Conservation (phyloP, 805 yeast species). For the Myxozyma neotropica region DNA sequence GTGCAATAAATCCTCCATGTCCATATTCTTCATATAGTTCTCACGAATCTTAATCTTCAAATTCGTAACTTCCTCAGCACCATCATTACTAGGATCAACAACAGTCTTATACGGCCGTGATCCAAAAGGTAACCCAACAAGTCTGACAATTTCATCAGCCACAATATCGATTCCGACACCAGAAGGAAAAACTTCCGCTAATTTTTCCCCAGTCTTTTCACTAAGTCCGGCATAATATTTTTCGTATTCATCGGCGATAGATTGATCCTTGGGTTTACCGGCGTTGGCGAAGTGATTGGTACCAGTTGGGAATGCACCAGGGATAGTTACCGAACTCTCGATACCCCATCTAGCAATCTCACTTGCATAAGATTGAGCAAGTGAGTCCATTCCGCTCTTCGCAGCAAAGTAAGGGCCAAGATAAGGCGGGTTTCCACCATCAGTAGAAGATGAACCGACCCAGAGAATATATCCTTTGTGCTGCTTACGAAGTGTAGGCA, state of each 20-base stretch:
- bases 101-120: slow-evolving; percentile 11
- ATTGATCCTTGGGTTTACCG: slow-evolving; percentile 5
- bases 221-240: slow-evolving; percentile 8
- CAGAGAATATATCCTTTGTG: slow-evolving; percentile 6
- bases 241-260: slow-evolving; percentile 12
- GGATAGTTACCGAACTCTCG: slow-evolving; percentile 5
- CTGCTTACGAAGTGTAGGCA: slow-evolving; percentile 10
- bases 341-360: slow-evolving; percentile 16
- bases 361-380: slow-evolving; percentile 10
- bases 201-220: slow-evolving; percentile 6
- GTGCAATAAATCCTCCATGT: slow-evolving; percentile 9
- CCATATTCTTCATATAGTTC: slow-evolving; percentile 11
- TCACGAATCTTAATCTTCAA: slow-evolving; percentile 5
- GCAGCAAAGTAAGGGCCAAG: slow-evolving; percentile 16
- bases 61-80: slow-evolving; percentile 12
- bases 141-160: slow-evolving; percentile 9
- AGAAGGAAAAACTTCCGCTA: slow-evolving; percentile 4
- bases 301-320: slow-evolving; percentile 15
- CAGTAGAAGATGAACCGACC: slow-evolving; percentile 16
- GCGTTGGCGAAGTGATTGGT: slow-evolving; percentile 12
- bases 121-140: slow-evolving; percentile 6
- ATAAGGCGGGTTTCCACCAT: slow-evolving; percentile 10
- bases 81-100: slow-evolving; percentile 14
- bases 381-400: slow-evolving; percentile 11
- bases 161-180: slow-evolving; percentile 11